phyloP scores from a whole-genome alignment of 2,329 filamentous ascomycete species.

The Arthrobotrys megalospora region DNA sequence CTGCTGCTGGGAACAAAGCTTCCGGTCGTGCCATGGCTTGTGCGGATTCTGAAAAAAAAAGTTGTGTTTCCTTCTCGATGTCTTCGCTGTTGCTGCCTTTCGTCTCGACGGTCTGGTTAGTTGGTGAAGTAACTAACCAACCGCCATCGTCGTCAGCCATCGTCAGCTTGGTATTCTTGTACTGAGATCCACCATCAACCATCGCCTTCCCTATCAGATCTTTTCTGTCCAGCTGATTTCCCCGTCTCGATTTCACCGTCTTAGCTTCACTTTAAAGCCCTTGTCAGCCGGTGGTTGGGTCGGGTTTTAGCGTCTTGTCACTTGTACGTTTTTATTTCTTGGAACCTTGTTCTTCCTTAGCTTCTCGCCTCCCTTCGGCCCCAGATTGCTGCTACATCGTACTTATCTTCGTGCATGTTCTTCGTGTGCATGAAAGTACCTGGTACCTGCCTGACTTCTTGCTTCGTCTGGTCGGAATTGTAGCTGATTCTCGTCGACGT shows the following conservation, averaged over 20 bases:
- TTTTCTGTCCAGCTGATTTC: constrained; percentile 33
- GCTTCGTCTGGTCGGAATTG: constrained; percentile 17
- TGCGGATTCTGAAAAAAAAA: constrained; percentile 14
- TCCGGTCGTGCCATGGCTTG: constrained; percentile 10
- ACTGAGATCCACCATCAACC: background rate
- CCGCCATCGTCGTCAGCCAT: background rate
- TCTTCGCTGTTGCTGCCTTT: constrained; percentile 3
- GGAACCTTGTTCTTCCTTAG: constrained; percentile 18
- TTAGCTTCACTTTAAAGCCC: constrained; percentile 24
- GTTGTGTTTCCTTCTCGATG: constrained; percentile 13
- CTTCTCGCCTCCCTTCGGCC: constrained; percentile 24
- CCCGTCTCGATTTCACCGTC: constrained; percentile 19
- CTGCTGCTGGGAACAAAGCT: constrained; percentile 30
- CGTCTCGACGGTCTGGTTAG: background rate
- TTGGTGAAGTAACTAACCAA: background rate
- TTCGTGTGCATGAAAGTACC: constrained; percentile 27
- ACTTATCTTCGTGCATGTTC: constrained; percentile 21
- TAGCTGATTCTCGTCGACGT: constrained; percentile 29
- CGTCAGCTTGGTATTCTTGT: constrained; percentile 31
- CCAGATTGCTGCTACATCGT: constrained; percentile 12
- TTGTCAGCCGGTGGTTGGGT: constrained; percentile 33
- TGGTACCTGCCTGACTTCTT: constrained; percentile 25
- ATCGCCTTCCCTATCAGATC: constrained; percentile 17
- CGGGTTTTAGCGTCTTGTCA: constrained; percentile 27
- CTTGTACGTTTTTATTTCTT: constrained; percentile 24